Percentiles rank a stretch among this genome's conserved stretches.
These are phyloP conservation scores for Mortierella sp. DNA, from an alignment of 371 early-diverging fungal species.

Conservation along the genomic window DNA sequence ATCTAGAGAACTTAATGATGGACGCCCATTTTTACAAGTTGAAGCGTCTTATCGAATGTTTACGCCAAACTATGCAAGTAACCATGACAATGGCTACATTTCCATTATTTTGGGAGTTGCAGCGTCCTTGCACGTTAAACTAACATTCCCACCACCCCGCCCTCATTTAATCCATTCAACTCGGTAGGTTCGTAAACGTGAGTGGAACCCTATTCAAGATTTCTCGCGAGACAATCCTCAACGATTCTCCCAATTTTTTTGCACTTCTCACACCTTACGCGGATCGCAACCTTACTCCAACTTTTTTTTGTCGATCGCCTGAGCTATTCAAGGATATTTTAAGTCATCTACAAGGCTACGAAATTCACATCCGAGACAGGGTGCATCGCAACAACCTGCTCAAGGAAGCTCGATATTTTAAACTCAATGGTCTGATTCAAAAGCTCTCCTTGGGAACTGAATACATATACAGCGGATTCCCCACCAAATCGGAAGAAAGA, in stretches of 20 bases:
- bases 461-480: slow-evolving; percentile 42
- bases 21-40: slow-evolving; percentile 69
- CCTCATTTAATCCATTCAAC: not conserved
- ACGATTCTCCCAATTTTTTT: slow-evolving; percentile 46
- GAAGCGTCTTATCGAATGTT: slow-evolving; percentile 58
- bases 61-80: slow-evolving; percentile 59
- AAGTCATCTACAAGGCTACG: slow-evolving; percentile 72
- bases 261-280: slow-evolving; percentile 39
- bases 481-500: slow-evolving; percentile 42
- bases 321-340: slow-evolving; percentile 73
- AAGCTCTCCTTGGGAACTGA: slow-evolving; percentile 59
- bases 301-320: slow-evolving; percentile 70
- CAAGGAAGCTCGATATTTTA: slow-evolving; percentile 73
- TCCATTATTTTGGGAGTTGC: not conserved
- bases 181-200: slow-evolving; percentile 41
- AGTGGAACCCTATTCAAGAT: slow-evolving; percentile 50
- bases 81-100: not conserved
- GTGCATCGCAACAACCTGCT: slow-evolving; percentile 72
- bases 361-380: slow-evolving; percentile 68
- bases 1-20: slow-evolving; percentile 59
- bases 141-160: too few relatives aligned
- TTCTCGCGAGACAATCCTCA: slow-evolving; percentile 32
- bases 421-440: slow-evolving; percentile 63
- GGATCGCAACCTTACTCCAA: slow-evolving; percentile 59
- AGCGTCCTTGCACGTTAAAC: too few relatives aligned